Base-by-base conservation (phyloP, 2,329 filamentous ascomycete genomes). In the Colletotrichum tropicicola region DNA sequence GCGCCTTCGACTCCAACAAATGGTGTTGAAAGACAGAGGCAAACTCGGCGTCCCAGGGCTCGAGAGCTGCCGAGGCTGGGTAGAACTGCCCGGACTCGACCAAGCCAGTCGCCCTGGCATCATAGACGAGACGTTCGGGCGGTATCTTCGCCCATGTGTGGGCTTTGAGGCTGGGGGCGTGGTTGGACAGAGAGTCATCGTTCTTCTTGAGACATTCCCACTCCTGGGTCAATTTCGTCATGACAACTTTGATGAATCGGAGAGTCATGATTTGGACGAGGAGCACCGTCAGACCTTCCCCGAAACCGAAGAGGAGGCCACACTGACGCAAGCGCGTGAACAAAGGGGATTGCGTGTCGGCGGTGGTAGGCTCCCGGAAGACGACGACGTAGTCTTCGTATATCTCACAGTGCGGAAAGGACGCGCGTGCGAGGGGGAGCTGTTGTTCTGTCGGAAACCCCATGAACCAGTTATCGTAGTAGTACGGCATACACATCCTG, bases 401-500 rank as follows among this genome's bases (percentile, higher is more conserved):
- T 44, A 19, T 41, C 15, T 28, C 19, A 17, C 6, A 21, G 15
- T 17, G n/a, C 19, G 15, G 6, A 19, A 9, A 21, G 39, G 5
- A 10, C 39, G n/a, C 39, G 8, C 15, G 15, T 9, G 39, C n/a
- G 8, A 17, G 39, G 3, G n/a, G 7, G 17, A 35, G 3, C 30
- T 41, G 44, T 5, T 23, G 10, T 30, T 30, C 25, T 19, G 55
- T 23, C 4, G 45, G 55, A 12, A 65, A 62, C 6, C 44, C 57
- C 57, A 62, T 54, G 44, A 62, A 66, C 27, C 57, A 57, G 13
- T 41, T 55, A n/a, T 66, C 63, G 52, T 30, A 37, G 13, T 53
- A 57, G 2, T 21, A 35, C 3, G 15, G 9, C 21, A 39, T 4
- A 12, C 44, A 37, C 6, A 53, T 21, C 9, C 49, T 49, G 21